Evolutionary conservation across 495 filamentous ascomycete genomes (phyloP).

Genomic region (Hyaloscypha variabilis): DNA sequence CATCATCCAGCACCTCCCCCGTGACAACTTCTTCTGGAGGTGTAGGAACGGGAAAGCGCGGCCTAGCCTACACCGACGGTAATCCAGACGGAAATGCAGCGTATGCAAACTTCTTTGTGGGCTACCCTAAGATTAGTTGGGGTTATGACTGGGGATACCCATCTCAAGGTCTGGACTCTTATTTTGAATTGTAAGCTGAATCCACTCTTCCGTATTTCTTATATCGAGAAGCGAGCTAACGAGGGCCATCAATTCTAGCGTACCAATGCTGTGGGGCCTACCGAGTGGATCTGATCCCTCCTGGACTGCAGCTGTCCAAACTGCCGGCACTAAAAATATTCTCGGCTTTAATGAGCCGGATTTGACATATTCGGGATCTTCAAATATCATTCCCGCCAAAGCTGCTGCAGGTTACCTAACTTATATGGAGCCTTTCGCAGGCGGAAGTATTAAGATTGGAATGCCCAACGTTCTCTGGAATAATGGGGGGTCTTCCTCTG

Average conservation of each 20-base stretch:
- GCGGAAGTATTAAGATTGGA: constrained; percentile 66
- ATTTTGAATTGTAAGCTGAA: constrained; percentile 58
- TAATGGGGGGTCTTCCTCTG: constrained; percentile 60
- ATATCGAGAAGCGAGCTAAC: too few species aligned
- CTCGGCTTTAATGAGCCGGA: constrained; percentile 93
- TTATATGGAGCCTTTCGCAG: constrained; percentile 73
- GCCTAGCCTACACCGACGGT: constrained; percentile 76
- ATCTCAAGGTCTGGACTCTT: constrained; percentile 31
- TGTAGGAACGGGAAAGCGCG: constrained; percentile 57
- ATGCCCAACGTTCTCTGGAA: constrained; percentile 62
- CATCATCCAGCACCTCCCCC: too few species aligned
- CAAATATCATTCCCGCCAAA: constrained; percentile 60
- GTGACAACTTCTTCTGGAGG: too few species aligned
- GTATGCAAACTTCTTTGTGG: constrained; percentile 56
- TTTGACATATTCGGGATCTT: constrained; percentile 50
- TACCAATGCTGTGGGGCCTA: constrained; percentile 76
- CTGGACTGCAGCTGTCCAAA: constrained; percentile 61
- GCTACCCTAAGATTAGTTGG: constrained; percentile 57
- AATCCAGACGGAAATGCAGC: constrained; percentile 52
- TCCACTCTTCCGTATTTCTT: constrained; percentile 48
- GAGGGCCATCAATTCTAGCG: constrained; percentile 44
- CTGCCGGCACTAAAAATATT: constrained; percentile 62
- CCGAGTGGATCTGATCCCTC: constrained; percentile 42
- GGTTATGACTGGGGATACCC: constrained; percentile 78
- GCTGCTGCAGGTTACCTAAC: constrained; percentile 64